Conservation (phyloP, 73 alveolate genomes). For the Paramecium biaurelia region DNA sequence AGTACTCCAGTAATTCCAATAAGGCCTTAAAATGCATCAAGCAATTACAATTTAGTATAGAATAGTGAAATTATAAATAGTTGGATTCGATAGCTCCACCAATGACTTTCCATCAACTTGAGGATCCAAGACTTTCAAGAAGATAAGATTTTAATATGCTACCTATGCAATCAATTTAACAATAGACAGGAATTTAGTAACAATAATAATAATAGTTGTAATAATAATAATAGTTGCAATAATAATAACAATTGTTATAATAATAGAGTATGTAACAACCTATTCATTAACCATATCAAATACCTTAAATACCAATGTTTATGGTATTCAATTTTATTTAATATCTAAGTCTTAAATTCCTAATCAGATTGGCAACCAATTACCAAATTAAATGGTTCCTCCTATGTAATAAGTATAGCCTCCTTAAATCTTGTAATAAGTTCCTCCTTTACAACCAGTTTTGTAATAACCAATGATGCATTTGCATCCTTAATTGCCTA, state of each 20-base stretch:
- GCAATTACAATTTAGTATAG: neutral
- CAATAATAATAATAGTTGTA: neutral
- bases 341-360: neutral
- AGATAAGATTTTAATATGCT: neutral
- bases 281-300: neutral
- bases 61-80: neutral
- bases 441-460: neutral
- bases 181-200: neutral
- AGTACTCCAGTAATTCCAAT: slow-evolving; percentile 26
- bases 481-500: neutral
- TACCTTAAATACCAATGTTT: neutral
- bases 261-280: neutral
- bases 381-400: neutral
- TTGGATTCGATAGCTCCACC: slow-evolving; percentile 40
- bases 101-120: neutral
- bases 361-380: neutral
- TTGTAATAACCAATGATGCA: neutral
- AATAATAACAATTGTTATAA: neutral
- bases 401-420: neutral
- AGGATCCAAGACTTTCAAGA: slow-evolving; percentile 33
- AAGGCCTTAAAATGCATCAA: neutral
- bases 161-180: neutral
- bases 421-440: neutral
- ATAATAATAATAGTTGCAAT: neutral
- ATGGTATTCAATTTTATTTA: neutral